phyloP scores from a whole-genome alignment of 1,284 basidiomycete species.

The Trametes versicolor region DNA sequence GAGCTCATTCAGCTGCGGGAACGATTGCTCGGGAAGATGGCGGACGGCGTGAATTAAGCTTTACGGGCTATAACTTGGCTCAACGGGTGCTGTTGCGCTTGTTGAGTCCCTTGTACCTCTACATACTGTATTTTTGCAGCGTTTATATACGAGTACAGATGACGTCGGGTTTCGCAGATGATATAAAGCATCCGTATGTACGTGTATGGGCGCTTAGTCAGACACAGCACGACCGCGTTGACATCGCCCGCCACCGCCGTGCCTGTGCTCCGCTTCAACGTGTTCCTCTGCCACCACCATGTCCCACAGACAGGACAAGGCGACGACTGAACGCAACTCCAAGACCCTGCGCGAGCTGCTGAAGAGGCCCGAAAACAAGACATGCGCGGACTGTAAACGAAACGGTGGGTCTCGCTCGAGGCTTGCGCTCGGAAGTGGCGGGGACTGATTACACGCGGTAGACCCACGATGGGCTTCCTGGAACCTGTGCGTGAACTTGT shows the following conservation, averaged over 20 bases:
- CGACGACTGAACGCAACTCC: constrained; percentile 82
- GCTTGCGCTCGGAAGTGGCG: constrained; percentile 9
- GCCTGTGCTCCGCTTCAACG: constrained; percentile 29
- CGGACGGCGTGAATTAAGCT: constrained; percentile 44
- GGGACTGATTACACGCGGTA: constrained; percentile 46
- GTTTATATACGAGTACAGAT: neutral
- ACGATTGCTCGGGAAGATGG: constrained; percentile 56
- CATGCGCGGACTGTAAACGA: constrained; percentile 93
- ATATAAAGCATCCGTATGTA: neutral
- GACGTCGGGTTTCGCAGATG: neutral
- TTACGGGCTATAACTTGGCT: no score
- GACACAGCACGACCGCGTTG: constrained; percentile 1
- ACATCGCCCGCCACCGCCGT: constrained; percentile 18
- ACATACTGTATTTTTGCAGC: neutral
- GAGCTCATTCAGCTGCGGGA: constrained; percentile 56
- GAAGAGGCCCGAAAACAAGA: constrained; percentile 91
- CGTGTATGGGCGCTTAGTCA: constrained; percentile 17
- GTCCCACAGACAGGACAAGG: constrained; percentile 80
- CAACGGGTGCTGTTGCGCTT: neutral
- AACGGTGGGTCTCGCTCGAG: constrained; percentile 69
- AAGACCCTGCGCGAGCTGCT: constrained; percentile 85
- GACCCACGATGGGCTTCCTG: constrained; percentile 99
- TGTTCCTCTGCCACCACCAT: constrained; percentile 48
- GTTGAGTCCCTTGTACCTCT: neutral
- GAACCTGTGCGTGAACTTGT: constrained; percentile 79